Base-by-base conservation (phyloP, 2,329 filamentous ascomycete genomes). In the Hysterium pulicare region DNA sequence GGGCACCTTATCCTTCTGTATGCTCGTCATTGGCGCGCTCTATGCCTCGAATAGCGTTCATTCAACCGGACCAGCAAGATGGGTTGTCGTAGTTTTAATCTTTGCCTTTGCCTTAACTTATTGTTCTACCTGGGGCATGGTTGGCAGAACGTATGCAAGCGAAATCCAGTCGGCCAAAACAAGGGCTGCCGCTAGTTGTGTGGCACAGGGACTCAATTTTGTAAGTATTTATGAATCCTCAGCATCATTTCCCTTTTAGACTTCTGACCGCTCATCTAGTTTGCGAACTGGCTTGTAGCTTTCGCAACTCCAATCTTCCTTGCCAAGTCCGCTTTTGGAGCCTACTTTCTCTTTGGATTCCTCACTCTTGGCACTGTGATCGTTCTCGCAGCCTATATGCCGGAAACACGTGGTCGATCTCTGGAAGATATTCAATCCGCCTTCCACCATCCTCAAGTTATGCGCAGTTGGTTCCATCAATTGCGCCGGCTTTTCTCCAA, bases 131-230 rank as follows among this genome's bases (percentile, higher is more conserved):
- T 82, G 78, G 76, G 77, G 66, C 0, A 73, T 82, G 70, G 71
- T 0, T 67, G 36, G 74, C 32, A 76, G 76, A 47, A 73, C 82
- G 5, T 81, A 79, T 44, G 71, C 74, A 1, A 71, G 71, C 7
- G 78, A 82, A 58, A 81, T 81, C 30, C 77, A 81, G 47, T 76
- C 76, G 0, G 67, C 70, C 2, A 64, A 72, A 31, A 80, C 76
- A 0, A 68, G 78, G 10, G 77, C 77, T 1, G 71, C 73, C 0
- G 78, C 76, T 3, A 78, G 17, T 30, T 38, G 36, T 13, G 22
- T 38, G 9, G 36, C 36, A 15, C 21, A 26, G 13, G 36, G 36
- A 4, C 11, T 38, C 3, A 38, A 30, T 19, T 38, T 38, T 19
- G 36, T 38, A 30, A 19, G 36, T 38, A 17, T 19, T 15, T 13